Evolutionary conservation across 164 flowering plant genomes (phyloP).

Genomic region (Echeveria elegans): DNA sequence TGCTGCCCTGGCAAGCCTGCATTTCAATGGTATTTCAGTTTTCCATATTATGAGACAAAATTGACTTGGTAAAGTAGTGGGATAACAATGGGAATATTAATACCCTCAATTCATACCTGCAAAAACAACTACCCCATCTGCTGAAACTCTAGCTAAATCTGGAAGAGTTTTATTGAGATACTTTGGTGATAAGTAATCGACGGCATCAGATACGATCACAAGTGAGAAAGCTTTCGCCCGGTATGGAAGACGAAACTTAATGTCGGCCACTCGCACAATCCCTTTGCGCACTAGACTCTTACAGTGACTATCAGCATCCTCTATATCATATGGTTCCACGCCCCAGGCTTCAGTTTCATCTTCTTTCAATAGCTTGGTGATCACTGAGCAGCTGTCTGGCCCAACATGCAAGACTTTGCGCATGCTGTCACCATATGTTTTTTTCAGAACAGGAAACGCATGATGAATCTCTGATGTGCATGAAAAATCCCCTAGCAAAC

Average conservation of each 20-base stretch:
- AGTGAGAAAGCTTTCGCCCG: constrained; percentile 63
- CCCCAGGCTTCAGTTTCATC: constrained; percentile 88
- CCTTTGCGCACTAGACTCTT: constrained; percentile 56
- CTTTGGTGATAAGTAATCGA: constrained; percentile 77
- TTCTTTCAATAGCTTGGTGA: constrained; percentile 51
- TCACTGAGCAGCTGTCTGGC: constrained; percentile 71
- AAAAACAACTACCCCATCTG: constrained; percentile 58
- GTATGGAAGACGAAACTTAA: constrained; percentile 80
- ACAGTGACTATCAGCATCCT: constrained; percentile 59
- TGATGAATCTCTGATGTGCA: constrained; percentile 54
- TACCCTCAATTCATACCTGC: constrained; percentile 34
- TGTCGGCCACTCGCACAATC: constrained; percentile 71
- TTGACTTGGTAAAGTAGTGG: too few species aligned
- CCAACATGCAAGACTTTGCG: constrained; percentile 77
- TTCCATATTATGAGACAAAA: not conserved
- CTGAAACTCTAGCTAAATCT: constrained; percentile 57
- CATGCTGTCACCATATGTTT: constrained; percentile 50
- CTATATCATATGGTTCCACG: constrained; percentile 77
- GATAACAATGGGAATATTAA: not conserved
- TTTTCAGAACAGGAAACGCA: constrained; percentile 47
- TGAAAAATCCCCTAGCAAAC: constrained; percentile 43
- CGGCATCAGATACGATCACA: constrained; percentile 72
- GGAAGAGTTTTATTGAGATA: constrained; percentile 81
- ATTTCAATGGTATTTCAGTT: not conserved
- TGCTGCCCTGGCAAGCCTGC: constrained; percentile 34